Percentiles rank a stretch among this genome's conserved stretches.
These are phyloP conservation scores for Trichaptum fuscoviolaceum DNA, from an alignment of 768 basidiomycete genomes.

Conservation along the genomic window DNA sequence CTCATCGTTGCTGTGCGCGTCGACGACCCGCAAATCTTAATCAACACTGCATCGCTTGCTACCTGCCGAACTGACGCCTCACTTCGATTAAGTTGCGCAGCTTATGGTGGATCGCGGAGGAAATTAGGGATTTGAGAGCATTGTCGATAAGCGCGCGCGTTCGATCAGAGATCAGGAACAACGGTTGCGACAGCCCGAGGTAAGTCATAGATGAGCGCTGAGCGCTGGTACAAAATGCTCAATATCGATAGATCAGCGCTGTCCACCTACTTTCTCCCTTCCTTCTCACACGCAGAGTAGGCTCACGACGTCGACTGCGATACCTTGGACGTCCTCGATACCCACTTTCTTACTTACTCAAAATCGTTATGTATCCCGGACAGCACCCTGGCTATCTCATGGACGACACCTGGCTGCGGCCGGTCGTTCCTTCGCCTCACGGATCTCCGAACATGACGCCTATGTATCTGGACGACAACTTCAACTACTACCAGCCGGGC, in stretches of 20 bases:
- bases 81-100: neutral
- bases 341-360: neutral
- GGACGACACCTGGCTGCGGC: conserved; percentile 4
- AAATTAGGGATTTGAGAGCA: neutral
- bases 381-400: neutral
- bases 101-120: neutral
- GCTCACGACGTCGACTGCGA: neutral
- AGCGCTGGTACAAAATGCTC: neutral
- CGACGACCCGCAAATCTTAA: neutral
- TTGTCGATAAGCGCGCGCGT: neutral
- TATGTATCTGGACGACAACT: conserved; percentile 1
- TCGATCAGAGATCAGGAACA: neutral
- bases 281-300: neutral
- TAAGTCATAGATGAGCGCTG: neutral
- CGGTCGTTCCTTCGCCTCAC: neutral
- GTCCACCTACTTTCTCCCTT: neutral
- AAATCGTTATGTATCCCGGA: neutral
- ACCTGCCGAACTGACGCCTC: neutral
- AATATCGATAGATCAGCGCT: neutral
- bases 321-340: neutral
- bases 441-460: neutral
- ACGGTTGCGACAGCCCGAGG: neutral
- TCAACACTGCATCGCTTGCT: neutral
- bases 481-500: neutral
- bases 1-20: neutral